Evolutionary conservation across 176 grass and related monocot genomes (phyloP).

Genomic region (Otatea glauca): DNA sequence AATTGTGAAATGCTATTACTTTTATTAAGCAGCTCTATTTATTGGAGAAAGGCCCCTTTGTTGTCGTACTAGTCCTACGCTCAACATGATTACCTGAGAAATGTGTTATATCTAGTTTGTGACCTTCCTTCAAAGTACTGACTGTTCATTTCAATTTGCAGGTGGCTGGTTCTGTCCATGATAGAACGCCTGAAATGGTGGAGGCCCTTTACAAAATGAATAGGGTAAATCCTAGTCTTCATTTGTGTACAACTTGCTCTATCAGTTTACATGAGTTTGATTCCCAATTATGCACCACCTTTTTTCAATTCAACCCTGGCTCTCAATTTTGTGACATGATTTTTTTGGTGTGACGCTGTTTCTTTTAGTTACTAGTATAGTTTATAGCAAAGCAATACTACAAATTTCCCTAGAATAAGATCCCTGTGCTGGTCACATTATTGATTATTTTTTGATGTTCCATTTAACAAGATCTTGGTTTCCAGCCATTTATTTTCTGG

Average conservation of each 20-base stretch:
- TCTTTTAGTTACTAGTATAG: constrained; percentile 13
- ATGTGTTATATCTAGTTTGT: constrained; percentile 27
- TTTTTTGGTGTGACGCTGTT: constrained; percentile 14
- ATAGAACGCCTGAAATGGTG: constrained; percentile 93
- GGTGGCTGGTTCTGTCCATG: constrained; percentile 70
- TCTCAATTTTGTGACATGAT: constrained; percentile 28
- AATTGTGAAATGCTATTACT: constrained; percentile 12
- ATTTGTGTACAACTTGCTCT: constrained; percentile 16
- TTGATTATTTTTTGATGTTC: background rate
- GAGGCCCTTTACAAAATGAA: constrained; percentile 97
- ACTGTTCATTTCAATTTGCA: constrained; percentile 52
- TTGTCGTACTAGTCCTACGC: constrained; percentile 3
- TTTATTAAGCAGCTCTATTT: background rate
- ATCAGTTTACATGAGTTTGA: constrained; percentile 8
- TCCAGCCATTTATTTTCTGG: background rate
- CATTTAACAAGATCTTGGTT: constrained; percentile 26
- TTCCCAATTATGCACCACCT: background rate
- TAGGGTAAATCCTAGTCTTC: constrained; percentile 59
- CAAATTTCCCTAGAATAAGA: constrained; percentile 15
- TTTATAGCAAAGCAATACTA: constrained; percentile 14
- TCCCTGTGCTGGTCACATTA: background rate
- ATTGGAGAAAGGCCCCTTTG: background rate
- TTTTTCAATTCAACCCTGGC: background rate
- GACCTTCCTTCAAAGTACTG: constrained; percentile 17
- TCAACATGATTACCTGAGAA: constrained; percentile 4